Conservation (phyloP, 1,284 basidiomycete species). For the Mixia osmundae region DNA sequence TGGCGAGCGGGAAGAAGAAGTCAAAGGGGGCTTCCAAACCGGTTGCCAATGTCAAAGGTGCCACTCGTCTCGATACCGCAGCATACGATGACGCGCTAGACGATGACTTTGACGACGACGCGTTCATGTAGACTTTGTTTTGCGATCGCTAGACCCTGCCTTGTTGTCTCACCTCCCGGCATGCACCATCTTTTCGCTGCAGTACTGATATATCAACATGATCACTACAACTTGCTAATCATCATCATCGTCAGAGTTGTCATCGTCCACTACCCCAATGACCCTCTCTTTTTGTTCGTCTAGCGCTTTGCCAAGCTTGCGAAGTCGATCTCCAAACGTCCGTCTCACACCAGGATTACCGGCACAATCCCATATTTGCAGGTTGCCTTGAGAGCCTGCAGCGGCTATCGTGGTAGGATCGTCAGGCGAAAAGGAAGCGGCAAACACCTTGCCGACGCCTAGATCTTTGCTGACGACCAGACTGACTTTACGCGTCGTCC, state of each 20-base stretch:
- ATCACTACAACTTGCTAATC: not conserved
- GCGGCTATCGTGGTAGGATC: slow-evolving; percentile 82
- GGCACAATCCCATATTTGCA: slow-evolving; percentile 71
- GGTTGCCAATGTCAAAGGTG: slow-evolving; percentile 7
- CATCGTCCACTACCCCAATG: not conserved
- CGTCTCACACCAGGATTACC: slow-evolving; percentile 22
- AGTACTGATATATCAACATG: not conserved
- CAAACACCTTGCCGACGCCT: slow-evolving; percentile 92
- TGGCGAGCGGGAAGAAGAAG: slow-evolving; percentile 65
- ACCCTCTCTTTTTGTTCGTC: not conserved
- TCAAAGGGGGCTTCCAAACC: slow-evolving; percentile 8
- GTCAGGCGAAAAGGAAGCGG: slow-evolving; percentile 71
- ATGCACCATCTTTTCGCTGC: not conserved
- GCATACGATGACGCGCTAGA: slow-evolving; percentile 14
- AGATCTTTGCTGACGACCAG: slow-evolving; percentile 73
- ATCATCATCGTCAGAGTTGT: not conserved
- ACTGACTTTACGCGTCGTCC: slow-evolving; percentile 47
- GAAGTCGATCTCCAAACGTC: slow-evolving; percentile 22
- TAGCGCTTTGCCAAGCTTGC: slow-evolving; percentile 12
- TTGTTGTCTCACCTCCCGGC: not conserved
- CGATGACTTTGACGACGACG: slow-evolving; percentile 15
- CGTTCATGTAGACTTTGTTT: slow-evolving; percentile 15
- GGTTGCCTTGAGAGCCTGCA: slow-evolving; percentile 70
- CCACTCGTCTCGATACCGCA: slow-evolving; percentile 5
- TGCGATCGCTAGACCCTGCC: not conserved